phyloP scores from a whole-genome alignment of 2,329 filamentous ascomycete species.

The Microascus cirrosus region DNA sequence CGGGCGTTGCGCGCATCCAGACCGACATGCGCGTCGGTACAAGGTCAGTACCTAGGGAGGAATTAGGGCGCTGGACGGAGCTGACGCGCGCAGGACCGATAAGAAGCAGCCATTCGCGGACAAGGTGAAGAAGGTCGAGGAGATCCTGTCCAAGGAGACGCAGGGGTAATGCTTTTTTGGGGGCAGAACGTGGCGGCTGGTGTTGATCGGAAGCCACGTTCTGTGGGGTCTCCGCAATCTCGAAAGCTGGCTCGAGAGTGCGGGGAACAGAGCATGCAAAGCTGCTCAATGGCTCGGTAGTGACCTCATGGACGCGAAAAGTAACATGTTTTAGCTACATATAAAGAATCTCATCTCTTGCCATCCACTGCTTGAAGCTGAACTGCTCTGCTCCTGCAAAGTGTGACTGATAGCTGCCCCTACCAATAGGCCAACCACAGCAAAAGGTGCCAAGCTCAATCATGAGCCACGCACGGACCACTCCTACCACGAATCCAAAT shows the following conservation, averaged over 20 bases:
- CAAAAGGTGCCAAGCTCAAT: not conserved
- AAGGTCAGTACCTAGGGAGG: conserved; percentile 35
- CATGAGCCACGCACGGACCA: not conserved
- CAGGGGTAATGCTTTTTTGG: not conserved
- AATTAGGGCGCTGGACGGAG: not conserved
- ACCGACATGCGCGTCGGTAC: conserved; percentile 79
- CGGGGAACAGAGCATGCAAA: not conserved
- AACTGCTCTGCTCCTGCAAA: not conserved
- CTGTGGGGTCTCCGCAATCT: not conserved
- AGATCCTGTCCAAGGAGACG: conserved; percentile 26
- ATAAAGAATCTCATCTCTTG: not conserved
- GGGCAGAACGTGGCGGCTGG: not conserved
- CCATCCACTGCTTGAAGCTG: not conserved
- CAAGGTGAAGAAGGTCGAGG: conserved; percentile 57
- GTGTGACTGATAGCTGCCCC: too few species aligned
- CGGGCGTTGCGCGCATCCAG: conserved; percentile 75
- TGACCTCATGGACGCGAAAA: not conserved
- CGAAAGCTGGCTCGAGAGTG: not conserved
- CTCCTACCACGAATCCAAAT: not conserved
- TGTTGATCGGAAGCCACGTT: not conserved
- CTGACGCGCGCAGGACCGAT: conserved; percentile 51
- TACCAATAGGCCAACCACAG: not conserved
- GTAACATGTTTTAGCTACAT: not conserved
- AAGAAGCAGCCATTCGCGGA: conserved; percentile 74
- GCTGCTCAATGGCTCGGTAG: not conserved